Base-by-base conservation (phyloP, 495 filamentous ascomycete genomes). In the Penicillium paradoxum region DNA sequence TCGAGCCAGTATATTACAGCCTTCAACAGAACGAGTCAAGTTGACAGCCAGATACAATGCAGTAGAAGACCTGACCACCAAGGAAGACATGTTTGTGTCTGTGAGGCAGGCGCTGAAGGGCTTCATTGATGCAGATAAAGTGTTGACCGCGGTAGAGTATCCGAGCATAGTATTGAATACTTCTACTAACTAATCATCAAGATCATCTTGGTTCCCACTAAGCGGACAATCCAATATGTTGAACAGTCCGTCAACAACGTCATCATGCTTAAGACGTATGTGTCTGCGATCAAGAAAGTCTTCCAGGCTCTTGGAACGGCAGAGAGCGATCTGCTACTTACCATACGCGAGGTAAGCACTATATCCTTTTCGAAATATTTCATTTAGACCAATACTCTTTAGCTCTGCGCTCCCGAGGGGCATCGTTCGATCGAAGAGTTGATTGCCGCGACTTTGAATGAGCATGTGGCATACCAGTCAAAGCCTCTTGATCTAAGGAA, bases 221-320 rank as follows among this genome's bases (percentile, higher is more conserved):
- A 85, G 64, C 73, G 79, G 18, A 79, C 80, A 0, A 75, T 90
- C 21, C 74, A 83, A 56, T 78, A 85, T 48, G 79, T 82, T 0
- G 89, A 92, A 58, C 88, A 92, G 52, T 83, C 84, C 1, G 84
- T 93, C 56, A 93, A 95, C 67, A 85, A 90, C 63, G 81, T 95
- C 49, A 85, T 96, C 37, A 84, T 89, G 69, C 70, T 95, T n/a
- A 96, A 95, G 58, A 79, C 84, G 42, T 96, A 87, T 52, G 76
- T 95, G 1, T 79, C 73, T 32, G 80, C 82, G 1, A 80, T 95
- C 29, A 73, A 78, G 19, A 77, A 81, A 0, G 60, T 97, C 8
- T 84, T 83, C 49, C 81, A 88, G 60, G 83, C 84, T 2, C 72
- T 98, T 6, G 72, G 69, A 7, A 77, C 82, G 14, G 83, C 85